Evolutionary conservation across 2,329 filamentous ascomycete species (phyloP), one percentile per base, ranked within the genome.

Genomic region (Didymellaceae sp.): DNA sequence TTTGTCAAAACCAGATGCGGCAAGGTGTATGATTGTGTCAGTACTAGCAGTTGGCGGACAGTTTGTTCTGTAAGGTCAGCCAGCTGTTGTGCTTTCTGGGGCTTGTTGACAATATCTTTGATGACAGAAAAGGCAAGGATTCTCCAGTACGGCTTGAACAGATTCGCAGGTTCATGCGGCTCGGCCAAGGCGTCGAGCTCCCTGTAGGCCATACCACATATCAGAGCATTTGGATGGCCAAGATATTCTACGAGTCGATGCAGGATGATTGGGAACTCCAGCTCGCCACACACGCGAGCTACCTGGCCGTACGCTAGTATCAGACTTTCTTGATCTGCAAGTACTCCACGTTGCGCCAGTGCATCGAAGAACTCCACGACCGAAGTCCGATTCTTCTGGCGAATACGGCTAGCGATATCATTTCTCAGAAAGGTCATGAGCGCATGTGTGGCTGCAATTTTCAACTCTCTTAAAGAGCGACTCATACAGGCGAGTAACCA

Each of bases 71-170:
- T 79, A 22, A 97, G 75, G 57, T 96, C 91, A 18, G 91, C 90
- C 39, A 97, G 80, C 34, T 88, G 82, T 46, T 89, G 86, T 37
- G 86, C 87, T 66, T 92, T 88, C 62, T 94, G 90, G n/a, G 94
- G 93, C 37, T 88, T 84, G 38, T 83, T 81, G 17, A 87, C 81
- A 54, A 97, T 81, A 62, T 96, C 90, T 68, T 91, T 93, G 21
- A 94, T 87, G 2, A 90, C 86, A 40, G 87, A 83, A 52, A 93
- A 88, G 0, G 91, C 92, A 34, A 99, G 79, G 22, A 84, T 93
- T 58, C 86, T 85, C 92, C 93, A 97, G 71, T 91, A 97, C 0
- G 93, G 91, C 46, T 87, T 85, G 48, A 97, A 87, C 0, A 99
- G 77, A 13, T 86, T 84, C 21, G 84, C 87, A 28, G 84, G 78